Evolutionary conservation across 495 filamentous ascomycete genomes (phyloP), one percentile per base, ranked within the genome.

Genomic region (Evernia prunastri): DNA sequence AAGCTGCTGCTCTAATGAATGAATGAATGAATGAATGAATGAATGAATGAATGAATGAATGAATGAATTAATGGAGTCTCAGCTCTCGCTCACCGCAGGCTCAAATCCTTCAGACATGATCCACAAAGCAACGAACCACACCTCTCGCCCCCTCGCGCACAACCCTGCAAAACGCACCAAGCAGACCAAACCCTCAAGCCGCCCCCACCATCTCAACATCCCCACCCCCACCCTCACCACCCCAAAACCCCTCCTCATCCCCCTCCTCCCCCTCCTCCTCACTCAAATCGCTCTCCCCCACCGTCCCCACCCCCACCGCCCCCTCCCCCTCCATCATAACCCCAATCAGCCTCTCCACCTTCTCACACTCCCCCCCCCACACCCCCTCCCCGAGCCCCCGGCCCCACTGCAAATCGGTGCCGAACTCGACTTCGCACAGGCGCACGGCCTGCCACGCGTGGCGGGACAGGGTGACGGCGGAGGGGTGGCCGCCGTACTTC

Each of bases 251-350:
- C n/a, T 25, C 45, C 11, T 47, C 45, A 25, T 47, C 49, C 27
- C 5, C 49, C 23, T 27, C 27, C 18, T 31, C 49, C 6, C 12
- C 36, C 25, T 53, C 27, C 8, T 20, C 33, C 4, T 33, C 51
- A 33, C 51, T 54, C 51, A 54, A 20, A 33, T 54, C 51, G 7
- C 51, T 54, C 51, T 54, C 51, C 15, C 51, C 51, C 51, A 54
- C 51, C 27, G 51, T 54, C 51, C 51, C 51, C 51, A 20, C 6
- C 51, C 15, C 51, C 51, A 17, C 15, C 51, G 27, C 10, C 51
- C 27, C 29, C 15, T 33, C 29, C 51, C 29, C 51, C 13, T 33
- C 29, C 51, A 54, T 33, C 51, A 2, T 54, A 13, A 31, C 9
- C 27, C 4, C 51, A 18, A 54, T 54, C 51, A 54, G 10, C 29